A percentile compares a stretch with the other conserved stretches of the same genome.
phyloP scores from a whole-genome alignment of 2,329 filamentous ascomycete genomes.

The Colletotrichum viniferum region DNA sequence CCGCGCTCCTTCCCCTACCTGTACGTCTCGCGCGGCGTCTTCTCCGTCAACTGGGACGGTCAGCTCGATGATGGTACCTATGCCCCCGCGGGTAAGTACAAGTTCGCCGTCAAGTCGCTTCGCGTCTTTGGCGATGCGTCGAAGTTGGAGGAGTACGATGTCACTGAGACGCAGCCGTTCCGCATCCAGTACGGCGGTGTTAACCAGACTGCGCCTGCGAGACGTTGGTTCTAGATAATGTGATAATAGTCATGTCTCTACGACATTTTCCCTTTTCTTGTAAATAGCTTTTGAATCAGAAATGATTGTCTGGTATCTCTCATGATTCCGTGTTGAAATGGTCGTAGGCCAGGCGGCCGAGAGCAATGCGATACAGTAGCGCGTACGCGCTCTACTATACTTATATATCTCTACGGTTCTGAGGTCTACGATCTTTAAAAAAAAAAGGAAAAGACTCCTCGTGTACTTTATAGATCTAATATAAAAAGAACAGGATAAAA shows the following conservation, averaged over 20 bases:
- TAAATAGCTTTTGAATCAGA: not conserved
- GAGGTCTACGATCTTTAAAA: too few relatives aligned
- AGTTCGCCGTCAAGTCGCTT: constrained; percentile 52
- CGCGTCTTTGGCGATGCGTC: constrained; percentile 54
- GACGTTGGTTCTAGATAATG: not conserved
- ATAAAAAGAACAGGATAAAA: too few relatives aligned
- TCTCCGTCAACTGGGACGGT: constrained; percentile 46
- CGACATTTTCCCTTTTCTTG: not conserved
- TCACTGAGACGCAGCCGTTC: constrained; percentile 44
- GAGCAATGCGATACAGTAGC: too few relatives aligned
- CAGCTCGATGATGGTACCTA: constrained; percentile 49
- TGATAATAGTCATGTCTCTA: not conserved
- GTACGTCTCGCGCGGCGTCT: constrained; percentile 34
- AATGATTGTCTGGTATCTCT: not conserved
- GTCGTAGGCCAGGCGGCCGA: too few relatives aligned
- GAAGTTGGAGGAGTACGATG: constrained; percentile 51
- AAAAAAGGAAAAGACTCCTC: too few relatives aligned
- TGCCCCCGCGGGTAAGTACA: constrained; percentile 54
- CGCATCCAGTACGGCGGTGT: constrained; percentile 43
- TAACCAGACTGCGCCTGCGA: constrained; percentile 4
- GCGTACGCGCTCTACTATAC: too few relatives aligned
- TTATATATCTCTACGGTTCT: too few relatives aligned
- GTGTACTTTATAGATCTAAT: too few relatives aligned
- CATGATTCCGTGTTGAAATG: too few relatives aligned
- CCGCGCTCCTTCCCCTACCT: constrained; percentile 44